Conservation (phyloP, 2,329 filamentous ascomycete species). For the Aureobasidium leucospermi region DNA sequence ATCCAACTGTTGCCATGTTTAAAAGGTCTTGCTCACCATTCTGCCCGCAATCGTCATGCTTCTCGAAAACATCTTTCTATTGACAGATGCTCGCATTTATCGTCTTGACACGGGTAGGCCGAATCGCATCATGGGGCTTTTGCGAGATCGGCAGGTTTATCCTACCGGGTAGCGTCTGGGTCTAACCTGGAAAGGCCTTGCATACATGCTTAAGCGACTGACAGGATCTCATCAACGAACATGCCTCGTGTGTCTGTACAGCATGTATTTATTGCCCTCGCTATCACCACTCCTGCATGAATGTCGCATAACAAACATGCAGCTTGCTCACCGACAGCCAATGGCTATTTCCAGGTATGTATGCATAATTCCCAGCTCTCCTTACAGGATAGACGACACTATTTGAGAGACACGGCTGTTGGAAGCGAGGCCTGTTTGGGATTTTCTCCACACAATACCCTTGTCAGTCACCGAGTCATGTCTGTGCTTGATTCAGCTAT, state of each 20-base stretch:
- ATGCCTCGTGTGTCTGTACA: not conserved
- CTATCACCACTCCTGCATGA: conserved; percentile 4
- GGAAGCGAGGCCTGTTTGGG: conserved; percentile 3
- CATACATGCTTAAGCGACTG: conserved; percentile 6
- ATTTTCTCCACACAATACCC: conserved; percentile 5
- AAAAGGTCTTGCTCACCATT: not conserved
- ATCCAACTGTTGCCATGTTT: not conserved
- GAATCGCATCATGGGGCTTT: not conserved
- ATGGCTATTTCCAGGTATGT: not conserved
- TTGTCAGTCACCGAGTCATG: conserved; percentile 6
- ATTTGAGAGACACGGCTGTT: not conserved
- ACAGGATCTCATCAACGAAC: not conserved
- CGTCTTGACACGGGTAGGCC: not conserved
- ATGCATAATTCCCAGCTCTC: not conserved
- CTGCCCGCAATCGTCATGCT: not conserved
- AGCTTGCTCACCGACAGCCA: not conserved
- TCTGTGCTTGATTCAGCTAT: conserved; percentile 4
- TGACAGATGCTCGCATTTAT: not conserved
- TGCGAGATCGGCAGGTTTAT: not conserved
- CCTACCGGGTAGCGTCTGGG: not conserved
- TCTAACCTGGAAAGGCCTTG: conserved; percentile 2
- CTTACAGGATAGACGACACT: not conserved
- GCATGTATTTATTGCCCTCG: not conserved
- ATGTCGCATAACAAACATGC: not conserved
- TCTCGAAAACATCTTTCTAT: not conserved